Conservation (phyloP, 495 filamentous ascomycete species). For the Ramalina intermedia region DNA sequence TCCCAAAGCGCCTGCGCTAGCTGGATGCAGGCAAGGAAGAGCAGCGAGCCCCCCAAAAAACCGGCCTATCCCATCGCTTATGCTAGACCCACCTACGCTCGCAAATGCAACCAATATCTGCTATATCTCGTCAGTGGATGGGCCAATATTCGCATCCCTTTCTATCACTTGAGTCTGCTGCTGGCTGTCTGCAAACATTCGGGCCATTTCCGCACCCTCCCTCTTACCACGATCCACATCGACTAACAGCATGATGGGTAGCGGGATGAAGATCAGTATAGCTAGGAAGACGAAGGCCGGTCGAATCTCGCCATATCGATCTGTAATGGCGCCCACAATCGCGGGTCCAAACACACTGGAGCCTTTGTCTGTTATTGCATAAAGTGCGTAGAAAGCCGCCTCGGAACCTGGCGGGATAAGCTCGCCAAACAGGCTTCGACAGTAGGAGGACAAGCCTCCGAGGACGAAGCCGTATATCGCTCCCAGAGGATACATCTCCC, state of each 20-base stretch:
- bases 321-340: conserved; percentile 85
- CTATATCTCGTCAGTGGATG: conserved; percentile 3
- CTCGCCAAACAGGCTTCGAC: conserved; percentile 82
- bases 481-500: conserved; percentile 94
- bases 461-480: conserved; percentile 87
- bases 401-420: conserved; percentile 87
- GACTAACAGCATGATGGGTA: conserved; percentile 71
- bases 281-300: conserved; percentile 91
- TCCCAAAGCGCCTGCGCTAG: too few species aligned
- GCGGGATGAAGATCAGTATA: conserved; percentile 62
- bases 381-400: conserved; percentile 90
- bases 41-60: too few species aligned
- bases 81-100: too few species aligned
- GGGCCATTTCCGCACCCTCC: conserved; percentile 59
- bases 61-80: too few species aligned
- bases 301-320: conserved; percentile 76
- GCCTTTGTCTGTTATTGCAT: conserved; percentile 95
- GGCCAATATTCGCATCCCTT: not conserved
- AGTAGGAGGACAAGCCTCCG: conserved; percentile 85
- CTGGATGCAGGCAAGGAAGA: too few species aligned
- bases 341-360: conserved; percentile 87
- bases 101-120: too few species aligned
- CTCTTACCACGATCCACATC: conserved; percentile 78
- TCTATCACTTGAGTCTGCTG: not conserved
- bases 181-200: conserved; percentile 39